Percentiles rank a stretch among this genome's conserved stretches.
Evolutionary conservation across 2,329 filamentous ascomycete species (phyloP).

Genomic region (Cladosporium phlei): DNA sequence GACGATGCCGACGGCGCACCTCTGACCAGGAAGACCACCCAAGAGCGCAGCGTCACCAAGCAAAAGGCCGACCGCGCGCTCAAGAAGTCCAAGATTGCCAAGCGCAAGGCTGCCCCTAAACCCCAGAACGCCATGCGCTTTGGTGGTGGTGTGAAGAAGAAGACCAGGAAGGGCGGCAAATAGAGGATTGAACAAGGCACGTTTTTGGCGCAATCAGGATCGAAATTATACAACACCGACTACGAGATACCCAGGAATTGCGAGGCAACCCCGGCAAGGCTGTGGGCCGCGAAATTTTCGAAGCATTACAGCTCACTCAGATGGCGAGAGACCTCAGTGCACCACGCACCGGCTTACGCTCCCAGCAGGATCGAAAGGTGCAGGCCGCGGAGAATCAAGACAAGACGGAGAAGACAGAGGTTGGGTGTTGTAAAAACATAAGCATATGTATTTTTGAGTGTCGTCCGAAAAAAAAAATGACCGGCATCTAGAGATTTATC

Average conservation of each 20-base stretch:
- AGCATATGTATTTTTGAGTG: too few species aligned
- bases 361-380: too few species aligned
- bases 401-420: too few species aligned
- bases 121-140: constrained; percentile 9
- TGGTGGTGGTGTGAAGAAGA: neutral
- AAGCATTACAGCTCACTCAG: too few species aligned
- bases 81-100: constrained; percentile 10
- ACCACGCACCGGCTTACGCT: too few species aligned
- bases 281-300: neutral
- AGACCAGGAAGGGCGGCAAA: constrained; percentile 13
- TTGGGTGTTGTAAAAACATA: too few species aligned
- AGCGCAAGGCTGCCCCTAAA: constrained; percentile 11
- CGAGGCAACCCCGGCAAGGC: too few species aligned
- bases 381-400: too few species aligned
- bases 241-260: constrained; percentile 8
- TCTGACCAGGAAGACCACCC: constrained; percentile 11
- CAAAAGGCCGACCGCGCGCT: constrained; percentile 11
- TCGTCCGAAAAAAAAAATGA: too few species aligned
- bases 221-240: neutral
- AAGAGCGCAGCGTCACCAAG: constrained; percentile 11
- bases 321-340: too few species aligned
- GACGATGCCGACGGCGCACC: constrained; percentile 12
- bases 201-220: neutral
- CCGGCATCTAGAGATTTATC: too few species aligned
- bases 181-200: neutral